Evolutionary conservation across 2,329 filamentous ascomycete genomes (phyloP).

Genomic region (Stagonosporopsis cucurbitacearum): DNA sequence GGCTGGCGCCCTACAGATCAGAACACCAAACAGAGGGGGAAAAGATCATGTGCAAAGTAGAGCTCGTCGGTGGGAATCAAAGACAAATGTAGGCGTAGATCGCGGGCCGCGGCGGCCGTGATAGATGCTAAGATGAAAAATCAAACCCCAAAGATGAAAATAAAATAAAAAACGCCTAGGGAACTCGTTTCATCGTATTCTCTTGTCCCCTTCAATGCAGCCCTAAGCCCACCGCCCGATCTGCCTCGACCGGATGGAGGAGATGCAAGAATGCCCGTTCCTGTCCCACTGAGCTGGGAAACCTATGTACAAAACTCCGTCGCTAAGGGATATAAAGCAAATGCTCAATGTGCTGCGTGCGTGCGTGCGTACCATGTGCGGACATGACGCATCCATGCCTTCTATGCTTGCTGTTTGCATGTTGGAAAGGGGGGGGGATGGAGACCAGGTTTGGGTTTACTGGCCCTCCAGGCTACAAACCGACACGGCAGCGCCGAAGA

Average conservation of each 20-base stretch:
- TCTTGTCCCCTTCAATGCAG: conserved; percentile 2
- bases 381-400: conserved; percentile 1
- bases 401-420: background rate
- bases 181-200: conserved; percentile 18
- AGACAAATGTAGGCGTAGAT: background rate
- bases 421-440: background rate
- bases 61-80: background rate
- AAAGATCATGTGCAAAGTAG: too few relatives aligned
- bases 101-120: background rate
- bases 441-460: conserved; percentile 1
- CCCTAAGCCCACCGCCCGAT: conserved; percentile 7
- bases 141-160: background rate
- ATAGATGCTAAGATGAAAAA: background rate
- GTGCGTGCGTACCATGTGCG: background rate
- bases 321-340: conserved; percentile 23
- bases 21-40: background rate
- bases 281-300: background rate
- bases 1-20: background rate
- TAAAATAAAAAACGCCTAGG: conserved; percentile 13
- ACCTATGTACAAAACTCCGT: conserved; percentile 22
- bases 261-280: conserved; percentile 8
- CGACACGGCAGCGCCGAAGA: conserved; percentile 77
- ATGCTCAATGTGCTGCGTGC: background rate
- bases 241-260: background rate
- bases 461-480: conserved; percentile 49